Base-by-base conservation (phyloP, 2,329 filamentous ascomycete genomes). In the Aspergillus sp. region DNA sequence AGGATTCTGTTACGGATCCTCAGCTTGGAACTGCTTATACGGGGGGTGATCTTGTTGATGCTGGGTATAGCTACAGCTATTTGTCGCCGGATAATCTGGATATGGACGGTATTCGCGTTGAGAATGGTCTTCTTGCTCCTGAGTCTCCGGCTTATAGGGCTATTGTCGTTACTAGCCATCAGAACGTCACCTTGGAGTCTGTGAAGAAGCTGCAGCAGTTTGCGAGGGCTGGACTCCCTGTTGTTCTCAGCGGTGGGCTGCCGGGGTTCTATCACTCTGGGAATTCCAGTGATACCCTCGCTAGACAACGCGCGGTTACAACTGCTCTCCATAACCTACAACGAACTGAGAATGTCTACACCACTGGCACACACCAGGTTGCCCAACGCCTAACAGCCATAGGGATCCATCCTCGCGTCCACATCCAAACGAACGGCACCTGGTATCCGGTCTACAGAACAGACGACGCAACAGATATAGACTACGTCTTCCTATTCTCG, bases 51-150 rank as follows among this genome's bases (percentile, higher is more conserved):
- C 12, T 44, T 8, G 41, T n/a, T 7, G 37, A 8, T 3, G 8
- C 44, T 1, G 49, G 40, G 7, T 58, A 41, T 35, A 17, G 48
- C 0, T 27, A n/a, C 2, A 41, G 50, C 12, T 82, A 82, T 57
- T 66, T 82, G 0, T 72, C 70, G 2, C 75, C 79, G 0, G 76
- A 77, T 15, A 81, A 81, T 52, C 74, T 83, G 27, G 66, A 55
- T 1, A 71, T 77, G 0, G 68, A 73, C 0, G 57, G 73, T 9
- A 78, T 78, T 0, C 57, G 62, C 2, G 78, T 82, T 1, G 35
- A 55, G 3, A 58, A 76, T 31, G 67, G 66, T 1, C 56, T 71
- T 3, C 69, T 83, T 2, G 79, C 75, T 0, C 74, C 77, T 0
- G 58, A 72, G 4, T 62, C 66, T 0, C 79, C 75, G 39, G 71